Percentiles rank a stretch among this genome's conserved stretches.
phyloP scores from a whole-genome alignment of 2,329 filamentous ascomycete species.

The Pseudogymnoascus sp. region DNA sequence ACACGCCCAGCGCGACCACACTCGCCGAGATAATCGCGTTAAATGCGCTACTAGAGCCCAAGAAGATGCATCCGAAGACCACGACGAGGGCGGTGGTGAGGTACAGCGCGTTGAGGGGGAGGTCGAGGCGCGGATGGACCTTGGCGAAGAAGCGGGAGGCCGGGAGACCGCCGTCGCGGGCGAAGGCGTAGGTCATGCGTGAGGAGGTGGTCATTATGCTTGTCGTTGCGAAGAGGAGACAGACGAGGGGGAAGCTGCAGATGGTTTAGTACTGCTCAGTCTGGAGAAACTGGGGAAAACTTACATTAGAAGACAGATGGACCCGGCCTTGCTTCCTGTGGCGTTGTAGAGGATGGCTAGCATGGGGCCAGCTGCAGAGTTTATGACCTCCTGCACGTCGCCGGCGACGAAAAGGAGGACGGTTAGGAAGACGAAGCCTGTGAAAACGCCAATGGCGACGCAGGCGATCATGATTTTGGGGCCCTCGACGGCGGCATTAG shows the following conservation, averaged over 20 bases:
- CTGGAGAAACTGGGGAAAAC: not conserved
- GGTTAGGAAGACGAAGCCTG: conserved; percentile 32
- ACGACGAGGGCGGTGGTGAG: conserved; percentile 52
- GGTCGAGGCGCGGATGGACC: conserved; percentile 50
- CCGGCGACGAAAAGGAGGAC: conserved; percentile 37
- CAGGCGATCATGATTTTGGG: conserved; percentile 16
- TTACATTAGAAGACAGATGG: conserved; percentile 19
- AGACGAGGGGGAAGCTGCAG: conserved; percentile 55
- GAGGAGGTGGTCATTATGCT: conserved; percentile 58
- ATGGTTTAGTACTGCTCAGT: not conserved
- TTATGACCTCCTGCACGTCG: conserved; percentile 35
- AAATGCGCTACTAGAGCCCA: conserved; percentile 60
- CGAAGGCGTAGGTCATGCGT: conserved; percentile 61
- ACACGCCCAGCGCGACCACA: conserved; percentile 62
- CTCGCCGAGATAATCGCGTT: conserved; percentile 63
- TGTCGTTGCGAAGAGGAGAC: conserved; percentile 54
- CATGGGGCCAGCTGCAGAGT: conserved; percentile 33
- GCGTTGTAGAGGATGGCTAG: not conserved
- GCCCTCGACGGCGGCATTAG: conserved; percentile 33
- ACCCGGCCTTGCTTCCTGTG: conserved; percentile 12
- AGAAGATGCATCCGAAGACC: conserved; percentile 60
- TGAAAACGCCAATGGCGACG: conserved; percentile 34
- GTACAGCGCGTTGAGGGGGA: conserved; percentile 59
- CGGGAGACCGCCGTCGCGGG: conserved; percentile 57
- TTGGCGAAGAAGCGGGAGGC: conserved; percentile 50